Conservation (phyloP, 805 yeast genomes). For the Yamadazyma sp. region DNA sequence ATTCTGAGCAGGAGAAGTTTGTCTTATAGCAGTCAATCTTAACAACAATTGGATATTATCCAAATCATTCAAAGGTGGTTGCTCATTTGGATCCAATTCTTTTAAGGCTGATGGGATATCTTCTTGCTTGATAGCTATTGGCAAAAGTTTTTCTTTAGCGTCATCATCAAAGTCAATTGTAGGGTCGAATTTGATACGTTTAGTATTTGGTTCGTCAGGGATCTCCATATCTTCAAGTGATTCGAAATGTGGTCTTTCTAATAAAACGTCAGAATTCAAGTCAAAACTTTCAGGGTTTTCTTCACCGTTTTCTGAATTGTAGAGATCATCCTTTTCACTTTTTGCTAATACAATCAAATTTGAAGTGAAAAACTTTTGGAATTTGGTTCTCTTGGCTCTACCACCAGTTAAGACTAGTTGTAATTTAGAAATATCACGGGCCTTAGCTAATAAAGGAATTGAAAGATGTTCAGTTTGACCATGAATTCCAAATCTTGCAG, state of each 20-base stretch:
- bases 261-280: conserved; percentile 70
- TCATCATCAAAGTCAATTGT: conserved; percentile 18
- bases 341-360: conserved; percentile 76
- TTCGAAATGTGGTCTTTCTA: conserved; percentile 74
- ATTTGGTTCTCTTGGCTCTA: conserved; percentile 82
- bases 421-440: conserved; percentile 57
- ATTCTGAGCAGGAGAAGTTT: conserved; percentile 69
- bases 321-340: conserved; percentile 29
- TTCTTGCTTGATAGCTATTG: conserved; percentile 60
- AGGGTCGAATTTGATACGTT: conserved; percentile 41
- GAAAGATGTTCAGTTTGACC: conserved; percentile 63
- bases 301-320: conserved; percentile 1
- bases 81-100: conserved; percentile 73
- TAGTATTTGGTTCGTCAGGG: conserved; percentile 29
- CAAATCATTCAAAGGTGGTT: conserved; percentile 65
- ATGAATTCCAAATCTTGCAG: conserved; percentile 60
- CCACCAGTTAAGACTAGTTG: conserved; percentile 78
- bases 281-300: conserved; percentile 52
- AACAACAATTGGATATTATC: conserved; percentile 76
- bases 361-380: conserved; percentile 68
- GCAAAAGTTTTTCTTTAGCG: conserved; percentile 43
- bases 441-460: conserved; percentile 51
- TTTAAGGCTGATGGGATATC: conserved; percentile 56
- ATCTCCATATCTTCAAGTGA: conserved; percentile 47
- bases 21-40: conserved; percentile 59